Percentiles rank a stretch among this genome's conserved stretches.
Evolutionary conservation across 1,284 basidiomycete species (phyloP).

Genomic region (Garcileccinum viscosum): DNA sequence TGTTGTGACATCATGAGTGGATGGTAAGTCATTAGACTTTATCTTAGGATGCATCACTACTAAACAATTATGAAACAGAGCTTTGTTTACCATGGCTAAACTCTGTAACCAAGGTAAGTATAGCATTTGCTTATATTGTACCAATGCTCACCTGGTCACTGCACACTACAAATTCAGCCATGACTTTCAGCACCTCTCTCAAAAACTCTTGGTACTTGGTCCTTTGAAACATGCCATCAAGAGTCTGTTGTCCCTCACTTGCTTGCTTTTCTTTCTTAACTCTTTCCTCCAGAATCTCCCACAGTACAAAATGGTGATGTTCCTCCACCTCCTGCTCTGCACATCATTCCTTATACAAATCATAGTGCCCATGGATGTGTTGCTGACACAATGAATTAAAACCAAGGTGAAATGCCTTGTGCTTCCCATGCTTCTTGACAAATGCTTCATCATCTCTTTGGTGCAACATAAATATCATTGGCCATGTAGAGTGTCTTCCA

Average conservation of each 20-base stretch:
- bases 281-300: neutral
- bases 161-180: neutral
- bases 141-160: neutral
- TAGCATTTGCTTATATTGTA: neutral
- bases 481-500: neutral
- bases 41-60: neutral
- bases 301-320: neutral
- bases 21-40: neutral
- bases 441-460: neutral
- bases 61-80: neutral
- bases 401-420: neutral
- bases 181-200: neutral
- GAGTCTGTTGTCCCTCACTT: neutral
- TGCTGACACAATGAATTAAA: neutral
- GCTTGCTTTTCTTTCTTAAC: neutral
- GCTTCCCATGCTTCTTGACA: neutral
- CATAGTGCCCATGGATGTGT: no score
- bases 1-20: neutral
- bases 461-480: neutral
- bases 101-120: neutral
- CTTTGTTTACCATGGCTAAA: neutral
- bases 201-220: neutral
- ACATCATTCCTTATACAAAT: no score
- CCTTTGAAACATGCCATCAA: no score
- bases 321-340: neutral